Percentiles rank a stretch among this genome's conserved stretches.
Conservation (phyloP, 805 yeast genomes). For the Schwanniomyces sp. region DNA sequence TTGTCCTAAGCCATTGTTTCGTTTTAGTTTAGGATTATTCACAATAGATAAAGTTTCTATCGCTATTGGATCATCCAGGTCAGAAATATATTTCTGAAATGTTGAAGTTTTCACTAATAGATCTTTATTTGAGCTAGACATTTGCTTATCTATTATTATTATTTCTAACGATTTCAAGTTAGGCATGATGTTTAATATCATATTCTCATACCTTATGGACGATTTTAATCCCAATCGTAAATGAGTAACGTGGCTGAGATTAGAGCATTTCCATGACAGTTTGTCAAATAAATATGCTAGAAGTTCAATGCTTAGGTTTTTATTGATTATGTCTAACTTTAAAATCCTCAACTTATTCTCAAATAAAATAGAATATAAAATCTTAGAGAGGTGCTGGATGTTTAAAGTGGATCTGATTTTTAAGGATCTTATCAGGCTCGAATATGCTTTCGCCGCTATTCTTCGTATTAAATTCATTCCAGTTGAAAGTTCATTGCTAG, state of each 20-base stretch:
- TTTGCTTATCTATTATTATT: constrained; percentile 15
- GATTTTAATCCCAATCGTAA: constrained; percentile 30
- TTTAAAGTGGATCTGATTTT: constrained; percentile 21
- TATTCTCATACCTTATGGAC: constrained; percentile 14
- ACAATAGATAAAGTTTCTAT: constrained; percentile 21
- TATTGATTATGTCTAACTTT: constrained; percentile 28
- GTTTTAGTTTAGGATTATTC: constrained; percentile 25
- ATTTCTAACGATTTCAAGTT: constrained; percentile 22
- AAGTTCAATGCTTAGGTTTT: constrained; percentile 22
- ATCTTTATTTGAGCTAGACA: constrained; percentile 15
- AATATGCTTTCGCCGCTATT: constrained; percentile 15
- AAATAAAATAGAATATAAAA: constrained; percentile 24
- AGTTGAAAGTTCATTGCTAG: constrained; percentile 24
- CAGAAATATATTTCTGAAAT: constrained; percentile 7
- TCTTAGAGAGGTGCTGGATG: constrained; percentile 20
- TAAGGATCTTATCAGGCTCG: constrained; percentile 17
- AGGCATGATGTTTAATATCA: constrained; percentile 23
- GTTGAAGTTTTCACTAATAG: constrained; percentile 16
- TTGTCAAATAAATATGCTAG: constrained; percentile 23
- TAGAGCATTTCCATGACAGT: constrained; percentile 23
- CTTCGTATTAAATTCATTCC: constrained; percentile 29
- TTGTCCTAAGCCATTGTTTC: constrained; percentile 6
- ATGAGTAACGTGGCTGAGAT: constrained; percentile 16
- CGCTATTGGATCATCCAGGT: background rate
- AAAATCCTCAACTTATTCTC: constrained; percentile 19